Conservation (phyloP, 371 early-diverging fungal genomes). For the Mortierella sp. region DNA sequence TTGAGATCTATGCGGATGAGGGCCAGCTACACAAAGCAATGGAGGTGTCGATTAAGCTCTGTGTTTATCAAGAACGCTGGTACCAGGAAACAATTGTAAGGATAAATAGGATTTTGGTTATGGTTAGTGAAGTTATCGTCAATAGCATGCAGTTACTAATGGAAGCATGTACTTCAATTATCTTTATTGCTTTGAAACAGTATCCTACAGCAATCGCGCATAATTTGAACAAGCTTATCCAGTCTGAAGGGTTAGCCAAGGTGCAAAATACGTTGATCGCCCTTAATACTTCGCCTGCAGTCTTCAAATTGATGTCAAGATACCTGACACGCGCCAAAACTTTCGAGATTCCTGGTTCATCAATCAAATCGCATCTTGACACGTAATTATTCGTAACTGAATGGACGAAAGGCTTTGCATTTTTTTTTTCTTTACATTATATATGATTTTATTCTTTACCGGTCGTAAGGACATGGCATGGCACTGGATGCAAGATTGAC, state of each 20-base stretch:
- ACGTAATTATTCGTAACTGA: neutral
- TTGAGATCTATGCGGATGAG: constrained; percentile 86
- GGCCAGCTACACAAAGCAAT: constrained; percentile 85
- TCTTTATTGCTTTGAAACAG: constrained; percentile 33
- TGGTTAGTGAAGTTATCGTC: neutral
- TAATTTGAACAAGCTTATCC: constrained; percentile 84
- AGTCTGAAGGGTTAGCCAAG: constrained; percentile 89
- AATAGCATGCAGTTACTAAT: no score
- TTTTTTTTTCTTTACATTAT: neutral
- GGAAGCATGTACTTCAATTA: no score
- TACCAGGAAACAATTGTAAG: constrained; percentile 89
- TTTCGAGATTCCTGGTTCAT: constrained; percentile 86
- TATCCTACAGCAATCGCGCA: constrained; percentile 92
- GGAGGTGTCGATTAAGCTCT: constrained; percentile 83
- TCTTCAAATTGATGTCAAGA: constrained; percentile 81
- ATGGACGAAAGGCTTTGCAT: neutral
- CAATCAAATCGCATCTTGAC: constrained; percentile 59
- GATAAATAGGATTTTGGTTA: neutral
- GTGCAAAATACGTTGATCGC: constrained; percentile 90
- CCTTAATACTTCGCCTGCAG: constrained; percentile 86
- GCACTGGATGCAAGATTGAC: neutral
- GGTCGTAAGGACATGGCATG: neutral
- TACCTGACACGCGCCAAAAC: constrained; percentile 87
- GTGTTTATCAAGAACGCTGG: constrained; percentile 83
- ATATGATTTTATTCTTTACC: neutral